Conservation (phyloP, 2,329 filamentous ascomycete genomes). For the Diaporthe destruens region DNA sequence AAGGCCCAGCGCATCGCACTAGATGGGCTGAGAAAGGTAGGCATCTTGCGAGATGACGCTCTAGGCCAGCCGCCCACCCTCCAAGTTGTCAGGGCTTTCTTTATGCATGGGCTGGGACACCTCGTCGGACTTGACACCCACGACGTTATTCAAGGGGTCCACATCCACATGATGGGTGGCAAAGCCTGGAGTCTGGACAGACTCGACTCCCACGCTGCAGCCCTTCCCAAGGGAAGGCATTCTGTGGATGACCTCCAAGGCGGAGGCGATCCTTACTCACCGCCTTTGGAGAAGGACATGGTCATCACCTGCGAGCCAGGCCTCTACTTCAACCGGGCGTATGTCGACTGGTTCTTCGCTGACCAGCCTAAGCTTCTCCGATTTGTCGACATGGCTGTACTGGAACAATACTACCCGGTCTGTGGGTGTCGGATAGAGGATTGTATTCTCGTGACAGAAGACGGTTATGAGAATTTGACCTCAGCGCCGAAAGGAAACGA, state of each 20-base stretch:
- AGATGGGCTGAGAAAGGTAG: slow-evolving; percentile 76
- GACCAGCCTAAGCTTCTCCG: slow-evolving; percentile 65
- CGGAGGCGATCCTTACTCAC: slow-evolving; percentile 41
- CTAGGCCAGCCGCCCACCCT: slow-evolving; percentile 63
- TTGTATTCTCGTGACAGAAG: slow-evolving; percentile 82
- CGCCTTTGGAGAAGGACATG: slow-evolving; percentile 68
- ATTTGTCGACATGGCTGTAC: slow-evolving; percentile 74
- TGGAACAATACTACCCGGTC: slow-evolving; percentile 80
- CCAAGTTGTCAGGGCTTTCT: slow-evolving; percentile 72
- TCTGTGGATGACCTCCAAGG: slow-evolving; percentile 39
- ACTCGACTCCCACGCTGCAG: slow-evolving; percentile 48
- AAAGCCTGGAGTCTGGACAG: slow-evolving; percentile 44
- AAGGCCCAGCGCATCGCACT: slow-evolving; percentile 80
- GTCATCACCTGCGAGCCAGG: slow-evolving; percentile 86
- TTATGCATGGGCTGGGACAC: slow-evolving; percentile 83
- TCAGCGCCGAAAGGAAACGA: slow-evolving; percentile 81
- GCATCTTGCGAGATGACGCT: slow-evolving; percentile 74
- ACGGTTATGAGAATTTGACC: slow-evolving; percentile 87
- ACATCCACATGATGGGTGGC: slow-evolving; percentile 25
- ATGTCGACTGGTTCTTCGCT: slow-evolving; percentile 78
- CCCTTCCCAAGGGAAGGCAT: slow-evolving; percentile 46
- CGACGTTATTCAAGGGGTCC: slow-evolving; percentile 44
- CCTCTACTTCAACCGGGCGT: slow-evolving; percentile 67
- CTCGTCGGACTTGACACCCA: slow-evolving; percentile 64
- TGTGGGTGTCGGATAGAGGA: slow-evolving; percentile 96